Percentiles rank a stretch among this genome's conserved stretches.
phyloP scores from a whole-genome alignment of 2,329 filamentous ascomycete genomes.

The Parafenestella ontariensis region DNA sequence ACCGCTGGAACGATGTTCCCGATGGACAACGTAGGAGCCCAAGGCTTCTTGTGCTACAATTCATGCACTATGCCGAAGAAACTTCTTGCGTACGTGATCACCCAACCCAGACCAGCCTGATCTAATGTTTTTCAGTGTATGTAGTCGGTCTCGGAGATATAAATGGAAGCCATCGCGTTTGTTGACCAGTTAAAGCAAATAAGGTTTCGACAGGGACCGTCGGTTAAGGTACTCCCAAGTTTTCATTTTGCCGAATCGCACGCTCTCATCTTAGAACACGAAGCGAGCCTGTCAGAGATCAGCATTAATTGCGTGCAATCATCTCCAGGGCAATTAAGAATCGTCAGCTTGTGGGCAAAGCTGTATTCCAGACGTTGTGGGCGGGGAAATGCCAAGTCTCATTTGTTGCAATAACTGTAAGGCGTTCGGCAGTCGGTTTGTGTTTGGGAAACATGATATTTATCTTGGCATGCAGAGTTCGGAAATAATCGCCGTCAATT shows the following conservation, averaged over 20 bases:
- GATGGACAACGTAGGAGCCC: neutral
- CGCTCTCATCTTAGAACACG: neutral
- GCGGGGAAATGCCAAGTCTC: neutral
- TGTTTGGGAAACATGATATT: neutral
- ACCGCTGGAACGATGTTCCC: neutral
- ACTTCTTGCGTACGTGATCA: neutral
- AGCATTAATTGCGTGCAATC: constrained; percentile 6
- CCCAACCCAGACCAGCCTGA: neutral
- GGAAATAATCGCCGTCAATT: neutral
- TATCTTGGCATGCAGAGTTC: neutral
- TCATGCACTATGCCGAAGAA: neutral
- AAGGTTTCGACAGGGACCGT: neutral
- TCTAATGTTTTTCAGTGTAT: neutral
- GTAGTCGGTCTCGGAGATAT: neutral
- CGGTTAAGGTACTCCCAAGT: constrained; percentile 7
- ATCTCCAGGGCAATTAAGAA: neutral
- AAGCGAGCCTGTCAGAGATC: neutral
- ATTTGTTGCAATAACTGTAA: constrained; percentile 2
- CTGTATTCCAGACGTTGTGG: neutral
- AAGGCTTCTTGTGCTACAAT: neutral
- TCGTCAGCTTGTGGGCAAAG: neutral
- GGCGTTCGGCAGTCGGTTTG: neutral
- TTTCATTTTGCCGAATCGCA: constrained; percentile 10
- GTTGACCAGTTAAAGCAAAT: neutral
- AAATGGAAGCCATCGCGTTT: neutral